phyloP scores from a whole-genome alignment of 805 yeast species.

The Metschnikowia hibisci region DNA sequence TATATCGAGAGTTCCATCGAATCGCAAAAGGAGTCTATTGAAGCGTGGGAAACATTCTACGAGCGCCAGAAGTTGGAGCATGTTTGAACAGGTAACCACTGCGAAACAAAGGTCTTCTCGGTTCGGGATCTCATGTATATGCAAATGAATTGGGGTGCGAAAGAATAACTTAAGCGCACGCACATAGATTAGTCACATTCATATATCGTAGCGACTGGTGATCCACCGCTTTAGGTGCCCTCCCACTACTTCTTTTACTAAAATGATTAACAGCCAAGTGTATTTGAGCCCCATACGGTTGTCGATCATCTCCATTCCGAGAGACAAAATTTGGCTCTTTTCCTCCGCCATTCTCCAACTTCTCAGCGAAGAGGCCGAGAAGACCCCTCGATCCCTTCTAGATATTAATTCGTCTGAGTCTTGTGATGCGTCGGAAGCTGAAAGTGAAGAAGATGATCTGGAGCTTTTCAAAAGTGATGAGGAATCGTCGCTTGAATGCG shows the following conservation, averaged over 20 bases:
- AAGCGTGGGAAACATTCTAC: conserved; percentile 85
- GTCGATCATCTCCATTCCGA: conserved; percentile 50
- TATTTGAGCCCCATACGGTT: conserved; percentile 45
- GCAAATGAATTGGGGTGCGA: neutral
- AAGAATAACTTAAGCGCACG: conserved; percentile 2
- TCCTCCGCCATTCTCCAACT: conserved; percentile 48
- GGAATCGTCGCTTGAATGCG: neutral
- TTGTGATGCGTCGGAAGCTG: neutral
- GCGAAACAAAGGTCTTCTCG: too few relatives aligned
- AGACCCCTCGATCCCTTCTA: conserved; percentile 9
- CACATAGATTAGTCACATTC: conserved; percentile 2
- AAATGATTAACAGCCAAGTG: conserved; percentile 42
- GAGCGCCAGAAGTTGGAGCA: conserved; percentile 38
- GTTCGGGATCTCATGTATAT: neutral
- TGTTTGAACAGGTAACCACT: conserved; percentile 8
- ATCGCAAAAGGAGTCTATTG: conserved; percentile 86
- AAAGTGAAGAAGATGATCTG: neutral
- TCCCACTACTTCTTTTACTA: neutral
- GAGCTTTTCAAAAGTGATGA: neutral
- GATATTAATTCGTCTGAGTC: neutral
- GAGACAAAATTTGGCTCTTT: conserved; percentile 52
- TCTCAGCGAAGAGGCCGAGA: conserved; percentile 33
- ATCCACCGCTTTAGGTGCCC: neutral
- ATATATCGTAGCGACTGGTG: neutral
- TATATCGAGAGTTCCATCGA: conserved; percentile 88